A percentile compares a stretch with the other conserved stretches of the same genome.
Conservation (phyloP, 1,284 basidiomycete genomes). For the Papiliotrema fonsecae region DNA sequence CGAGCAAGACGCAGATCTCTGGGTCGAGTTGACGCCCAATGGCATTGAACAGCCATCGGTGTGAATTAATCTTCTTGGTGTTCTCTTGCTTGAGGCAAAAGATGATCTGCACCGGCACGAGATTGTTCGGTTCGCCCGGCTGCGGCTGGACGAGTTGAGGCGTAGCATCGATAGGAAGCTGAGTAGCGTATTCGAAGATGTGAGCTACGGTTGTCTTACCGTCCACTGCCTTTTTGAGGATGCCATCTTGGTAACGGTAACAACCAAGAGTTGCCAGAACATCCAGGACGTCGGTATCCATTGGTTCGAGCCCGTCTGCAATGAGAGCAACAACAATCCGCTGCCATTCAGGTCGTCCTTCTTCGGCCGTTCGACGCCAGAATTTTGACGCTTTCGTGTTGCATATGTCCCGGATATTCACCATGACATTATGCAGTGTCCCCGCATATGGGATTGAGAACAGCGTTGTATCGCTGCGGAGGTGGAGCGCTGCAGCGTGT, state of each 20-base stretch:
- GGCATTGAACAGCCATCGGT: conserved; percentile 95
- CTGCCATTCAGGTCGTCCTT: conserved; percentile 86
- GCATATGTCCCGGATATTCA: conserved; percentile 97
- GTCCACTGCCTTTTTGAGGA: conserved; percentile 89
- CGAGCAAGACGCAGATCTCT: conserved; percentile 82
- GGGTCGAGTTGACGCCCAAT: conserved; percentile 82
- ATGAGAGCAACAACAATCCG: conserved; percentile 84
- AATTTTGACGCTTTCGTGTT: conserved; percentile 92
- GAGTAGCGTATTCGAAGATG: conserved; percentile 90
- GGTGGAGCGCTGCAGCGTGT: too few relatives aligned
- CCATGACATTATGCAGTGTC: conserved; percentile 91
- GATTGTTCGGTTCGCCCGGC: conserved; percentile 78
- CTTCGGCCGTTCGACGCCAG: conserved; percentile 78
- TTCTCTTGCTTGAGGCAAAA: conserved; percentile 95
- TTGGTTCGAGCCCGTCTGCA: conserved; percentile 89
- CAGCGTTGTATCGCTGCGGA: too few relatives aligned
- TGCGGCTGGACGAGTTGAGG: conserved; percentile 88
- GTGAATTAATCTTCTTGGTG: conserved; percentile 91
- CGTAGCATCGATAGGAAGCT: conserved; percentile 81
- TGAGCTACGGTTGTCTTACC: conserved; percentile 88
- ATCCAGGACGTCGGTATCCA: conserved; percentile 92
- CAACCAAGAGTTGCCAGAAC: conserved; percentile 80
- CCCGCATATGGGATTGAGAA: conserved; percentile 83
- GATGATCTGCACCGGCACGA: conserved; percentile 94
- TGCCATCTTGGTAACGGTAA: conserved; percentile 87